Conservation (phyloP, 2,329 filamentous ascomycete genomes). For the Cordyceps cicadae region DNA sequence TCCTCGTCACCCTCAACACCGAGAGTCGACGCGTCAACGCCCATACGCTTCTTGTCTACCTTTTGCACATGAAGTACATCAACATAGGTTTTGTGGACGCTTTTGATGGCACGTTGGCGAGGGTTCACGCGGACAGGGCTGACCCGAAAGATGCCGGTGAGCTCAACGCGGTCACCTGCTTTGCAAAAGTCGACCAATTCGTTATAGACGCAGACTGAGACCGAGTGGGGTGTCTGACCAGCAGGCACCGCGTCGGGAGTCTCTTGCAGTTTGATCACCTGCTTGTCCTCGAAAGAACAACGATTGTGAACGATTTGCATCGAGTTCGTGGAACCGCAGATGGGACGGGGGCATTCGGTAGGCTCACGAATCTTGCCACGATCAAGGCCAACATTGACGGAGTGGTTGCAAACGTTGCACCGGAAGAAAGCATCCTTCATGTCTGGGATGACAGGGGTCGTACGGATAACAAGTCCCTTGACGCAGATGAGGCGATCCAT, state of each 20-base stretch:
- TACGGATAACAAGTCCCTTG: slow-evolving; percentile 91
- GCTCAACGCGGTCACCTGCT: slow-evolving; percentile 88
- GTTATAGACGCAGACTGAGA: slow-evolving; percentile 92
- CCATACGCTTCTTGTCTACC: slow-evolving; percentile 89
- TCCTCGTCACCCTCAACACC: slow-evolving; percentile 69
- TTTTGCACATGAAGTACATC: slow-evolving; percentile 95
- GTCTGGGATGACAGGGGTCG: slow-evolving; percentile 92
- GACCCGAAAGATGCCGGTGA: slow-evolving; percentile 94
- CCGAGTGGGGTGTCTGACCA: slow-evolving; percentile 93
- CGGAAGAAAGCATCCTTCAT: slow-evolving; percentile 99
- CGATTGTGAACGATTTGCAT: slow-evolving; percentile 99
- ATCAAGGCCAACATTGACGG: slow-evolving; percentile 82
- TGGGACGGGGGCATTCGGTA: slow-evolving; percentile 73
- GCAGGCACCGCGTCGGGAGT: slow-evolving; percentile 91
- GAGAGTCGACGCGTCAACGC: slow-evolving; percentile 81
- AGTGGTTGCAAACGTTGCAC: slow-evolving; percentile 88
- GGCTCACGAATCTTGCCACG: slow-evolving; percentile 94
- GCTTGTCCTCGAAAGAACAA: slow-evolving; percentile 90
- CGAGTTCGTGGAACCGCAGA: slow-evolving; percentile 80
- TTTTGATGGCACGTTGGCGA: slow-evolving; percentile 83
- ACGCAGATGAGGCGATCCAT: slow-evolving; percentile 95
- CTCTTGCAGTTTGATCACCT: slow-evolving; percentile 97
- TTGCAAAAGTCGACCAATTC: slow-evolving; percentile 97
- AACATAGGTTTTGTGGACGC: slow-evolving; percentile 95
- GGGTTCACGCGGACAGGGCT: slow-evolving; percentile 92